These are phyloP conservation scores for Elsinoe batatas DNA, from an alignment of 2,329 filamentous ascomycete species.

Conservation along the genomic window DNA sequence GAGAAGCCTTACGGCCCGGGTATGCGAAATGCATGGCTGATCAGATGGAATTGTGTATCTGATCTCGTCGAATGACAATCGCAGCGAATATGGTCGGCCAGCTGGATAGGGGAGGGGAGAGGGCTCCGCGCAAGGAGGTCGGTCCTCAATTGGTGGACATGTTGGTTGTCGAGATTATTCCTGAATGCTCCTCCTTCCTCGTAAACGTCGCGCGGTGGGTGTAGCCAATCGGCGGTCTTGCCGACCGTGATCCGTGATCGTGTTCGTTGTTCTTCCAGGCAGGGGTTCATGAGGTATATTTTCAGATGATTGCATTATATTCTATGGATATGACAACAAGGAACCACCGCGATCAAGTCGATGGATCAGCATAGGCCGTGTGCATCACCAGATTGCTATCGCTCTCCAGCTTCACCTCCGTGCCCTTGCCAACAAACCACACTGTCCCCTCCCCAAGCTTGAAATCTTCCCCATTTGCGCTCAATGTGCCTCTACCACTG, in stretches of 20 bases:
- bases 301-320: too few relatives aligned
- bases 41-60: neutral
- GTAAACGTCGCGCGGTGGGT: conserved; percentile 3
- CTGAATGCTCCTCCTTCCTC: conserved; percentile 1
- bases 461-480: conserved; percentile 42
- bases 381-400: conserved; percentile 38
- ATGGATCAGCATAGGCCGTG: conserved; percentile 35
- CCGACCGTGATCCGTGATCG: conserved; percentile 2
- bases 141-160: neutral
- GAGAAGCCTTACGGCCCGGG: conserved; percentile 71
- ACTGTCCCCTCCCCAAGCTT: conserved; percentile 53
- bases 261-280: neutral
- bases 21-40: conserved; percentile 73
- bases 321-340: too few relatives aligned
- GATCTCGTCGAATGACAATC: neutral
- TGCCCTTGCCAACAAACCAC: conserved; percentile 55
- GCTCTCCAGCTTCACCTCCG: conserved; percentile 38
- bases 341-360: neutral
- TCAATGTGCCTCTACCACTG: conserved; percentile 48
- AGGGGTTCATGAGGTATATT: too few relatives aligned
- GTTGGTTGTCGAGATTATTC: conserved; percentile 1
- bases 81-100: neutral
- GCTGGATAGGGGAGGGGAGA: neutral
- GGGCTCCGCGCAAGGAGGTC: conserved; percentile 6
- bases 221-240: neutral